Percentiles rank a stretch among this genome's conserved stretches.
phyloP scores from a whole-genome alignment of 2,329 filamentous ascomycete genomes.

The Fusarium sp. region DNA sequence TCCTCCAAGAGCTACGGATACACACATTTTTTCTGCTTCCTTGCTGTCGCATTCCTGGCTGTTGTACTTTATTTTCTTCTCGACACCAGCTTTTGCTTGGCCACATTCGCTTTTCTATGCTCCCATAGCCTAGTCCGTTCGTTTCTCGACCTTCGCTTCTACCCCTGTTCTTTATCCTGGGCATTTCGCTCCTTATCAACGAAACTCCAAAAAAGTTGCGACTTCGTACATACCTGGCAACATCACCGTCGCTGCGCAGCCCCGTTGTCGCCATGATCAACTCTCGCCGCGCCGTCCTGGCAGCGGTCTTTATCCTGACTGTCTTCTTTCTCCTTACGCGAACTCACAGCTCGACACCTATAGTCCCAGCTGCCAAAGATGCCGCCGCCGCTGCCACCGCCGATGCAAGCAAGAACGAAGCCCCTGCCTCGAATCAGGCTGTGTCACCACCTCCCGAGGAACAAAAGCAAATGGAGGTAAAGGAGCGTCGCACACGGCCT shows the following conservation, averaged over 20 bases:
- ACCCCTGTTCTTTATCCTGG: conserved; percentile 38
- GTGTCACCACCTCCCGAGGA: conserved; percentile 32
- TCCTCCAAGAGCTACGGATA: conserved; percentile 4
- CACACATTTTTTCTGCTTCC: conserved; percentile 30
- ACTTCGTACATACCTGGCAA: conserved; percentile 29
- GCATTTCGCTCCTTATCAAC: conserved; percentile 39
- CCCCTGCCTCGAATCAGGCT: conserved; percentile 41
- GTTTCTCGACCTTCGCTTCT: conserved; percentile 32
- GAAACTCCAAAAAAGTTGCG: conserved; percentile 36
- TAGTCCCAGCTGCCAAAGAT: conserved; percentile 34
- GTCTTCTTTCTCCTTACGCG: conserved; percentile 78
- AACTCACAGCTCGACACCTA: conserved; percentile 60
- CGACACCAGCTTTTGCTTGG: conserved; percentile 28
- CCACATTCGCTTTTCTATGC: conserved; percentile 42
- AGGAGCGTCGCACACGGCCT: conserved; percentile 50
- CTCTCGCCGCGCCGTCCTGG: conserved; percentile 79
- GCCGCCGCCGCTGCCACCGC: conserved; percentile 29
- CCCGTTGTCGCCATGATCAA: conserved; percentile 76
- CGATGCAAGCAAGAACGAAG: conserved; percentile 39
- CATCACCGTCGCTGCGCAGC: conserved; percentile 33
- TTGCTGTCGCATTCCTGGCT: conserved; percentile 30
- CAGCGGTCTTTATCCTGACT: conserved; percentile 76
- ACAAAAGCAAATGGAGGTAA: conserved; percentile 39
- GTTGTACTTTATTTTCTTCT: conserved; percentile 28
- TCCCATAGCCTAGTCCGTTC: conserved; percentile 36